Evolutionary conservation across 1,284 basidiomycete genomes (phyloP).

Genomic region (Amylostereum chailletii): DNA sequence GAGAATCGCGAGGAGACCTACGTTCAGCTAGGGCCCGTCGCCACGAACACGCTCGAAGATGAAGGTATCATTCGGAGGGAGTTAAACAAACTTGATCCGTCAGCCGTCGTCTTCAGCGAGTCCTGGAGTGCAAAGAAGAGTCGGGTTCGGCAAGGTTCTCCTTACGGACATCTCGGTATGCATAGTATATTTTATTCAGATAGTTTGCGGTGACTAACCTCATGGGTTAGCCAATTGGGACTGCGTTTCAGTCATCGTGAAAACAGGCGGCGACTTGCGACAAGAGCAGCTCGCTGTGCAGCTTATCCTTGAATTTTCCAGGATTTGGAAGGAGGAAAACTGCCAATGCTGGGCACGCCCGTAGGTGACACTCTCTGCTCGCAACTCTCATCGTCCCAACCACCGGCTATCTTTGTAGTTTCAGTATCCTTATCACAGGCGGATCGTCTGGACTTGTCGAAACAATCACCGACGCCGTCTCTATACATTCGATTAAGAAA

Average conservation of each 20-base stretch:
- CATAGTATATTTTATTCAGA: conserved; percentile 10
- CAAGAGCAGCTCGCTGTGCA: conserved; percentile 98
- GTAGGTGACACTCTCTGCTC: conserved; percentile 37
- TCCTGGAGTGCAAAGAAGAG: conserved; percentile 94
- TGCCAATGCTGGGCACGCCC: conserved; percentile 89
- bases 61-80: conserved; percentile 90
- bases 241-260: conserved; percentile 96
- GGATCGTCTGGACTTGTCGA: conserved; percentile 90
- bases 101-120: conserved; percentile 90
- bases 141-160: conserved; percentile 86
- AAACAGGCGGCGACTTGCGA: conserved; percentile 93
- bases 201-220: conserved; percentile 8
- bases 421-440: conserved; percentile 89
- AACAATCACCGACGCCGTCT: conserved; percentile 94
- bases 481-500: conserved; percentile 99
- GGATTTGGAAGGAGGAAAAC: conserved; percentile 92
- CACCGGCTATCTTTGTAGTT: conserved; percentile 16
- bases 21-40: conserved; percentile 34
- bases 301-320: conserved; percentile 87
- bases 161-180: conserved; percentile 89
- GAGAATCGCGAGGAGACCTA: conserved; percentile 53
- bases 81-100: conserved; percentile 95
- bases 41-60: conserved; percentile 71
- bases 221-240: conserved; percentile 55
- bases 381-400: neutral